phyloP scores from a whole-genome alignment of 768 basidiomycete genomes.

The Suillus bovinus region DNA sequence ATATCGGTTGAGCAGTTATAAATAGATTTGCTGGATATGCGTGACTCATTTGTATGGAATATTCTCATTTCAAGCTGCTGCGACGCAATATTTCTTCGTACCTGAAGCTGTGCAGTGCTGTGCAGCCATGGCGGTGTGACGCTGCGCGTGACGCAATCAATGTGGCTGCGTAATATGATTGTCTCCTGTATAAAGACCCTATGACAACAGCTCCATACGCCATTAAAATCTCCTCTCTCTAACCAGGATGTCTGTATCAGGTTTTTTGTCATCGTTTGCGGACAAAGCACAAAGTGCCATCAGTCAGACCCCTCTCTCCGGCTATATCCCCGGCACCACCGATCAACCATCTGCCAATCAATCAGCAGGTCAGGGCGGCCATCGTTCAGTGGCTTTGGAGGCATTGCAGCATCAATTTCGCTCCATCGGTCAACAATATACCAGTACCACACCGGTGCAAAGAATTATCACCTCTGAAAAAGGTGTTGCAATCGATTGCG shows the following conservation, averaged over 20 bases:
- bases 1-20: slow-evolving; percentile 13
- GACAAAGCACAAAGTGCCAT: slow-evolving; percentile 79
- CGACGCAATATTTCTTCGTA: slow-evolving; percentile 19
- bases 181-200: slow-evolving; percentile 18
- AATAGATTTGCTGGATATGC: slow-evolving; percentile 15
- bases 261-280: slow-evolving; percentile 65
- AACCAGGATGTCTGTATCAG: slow-evolving; percentile 55
- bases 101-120: background rate
- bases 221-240: background rate
- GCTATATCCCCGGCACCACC: slow-evolving; percentile 51
- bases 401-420: slow-evolving; percentile 73
- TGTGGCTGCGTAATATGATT: slow-evolving; percentile 14
- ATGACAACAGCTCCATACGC: slow-evolving; percentile 13
- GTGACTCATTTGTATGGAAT: slow-evolving; percentile 35
- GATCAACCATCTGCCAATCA: slow-evolving; percentile 45
- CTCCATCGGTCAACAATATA: slow-evolving; percentile 74
- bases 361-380: slow-evolving; percentile 37
- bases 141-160: slow-evolving; percentile 7
- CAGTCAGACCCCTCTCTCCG: slow-evolving; percentile 58
- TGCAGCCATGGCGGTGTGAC: background rate
- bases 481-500: slow-evolving; percentile 74
- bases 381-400: slow-evolving; percentile 58
- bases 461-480: slow-evolving; percentile 80
- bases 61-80: slow-evolving; percentile 20
- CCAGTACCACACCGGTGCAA: slow-evolving; percentile 66